Base-by-base conservation (phyloP, 1,284 basidiomycete genomes). In the Cryptococcus maquisensis region DNA sequence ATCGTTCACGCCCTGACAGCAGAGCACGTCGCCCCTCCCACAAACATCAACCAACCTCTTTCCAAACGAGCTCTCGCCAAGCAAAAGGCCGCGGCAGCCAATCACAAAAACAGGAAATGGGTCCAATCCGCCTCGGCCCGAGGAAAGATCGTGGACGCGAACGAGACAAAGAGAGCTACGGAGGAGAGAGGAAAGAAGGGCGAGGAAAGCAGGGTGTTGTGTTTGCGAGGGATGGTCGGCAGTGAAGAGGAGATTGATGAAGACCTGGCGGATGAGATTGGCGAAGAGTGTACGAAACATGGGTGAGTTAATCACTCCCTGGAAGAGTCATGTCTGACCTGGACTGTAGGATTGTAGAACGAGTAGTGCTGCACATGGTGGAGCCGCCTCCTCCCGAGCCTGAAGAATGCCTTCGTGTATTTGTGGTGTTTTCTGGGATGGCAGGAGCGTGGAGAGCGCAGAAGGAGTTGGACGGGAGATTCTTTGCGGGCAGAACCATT, bases 391-490 rank as follows among this genome's bases (percentile, higher is more conserved):
- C 86, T 0, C 61, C 72, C 3, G 79, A 84, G 47, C 77, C 81
- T 2, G 83, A 84, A 10, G 86, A 90, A 28, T 83, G 84, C 0
- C 84, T 93, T 8, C 83, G 89, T 42, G 85, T 94, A 45, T 94
- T 92, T 71, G 86, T 93, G 7, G 78, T 87, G 46, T 95, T 93
- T 65, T 84, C 84, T 0, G 93, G 93, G 1, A 87, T 91, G 9
- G 92, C 83, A 0, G 94, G 90, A 8, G 94, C 93, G 2, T 97
- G 91, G 90, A 90, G 91, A 73, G 92, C 90, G 0, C 88, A 92
- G 1, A 83, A 87, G 46, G 90, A 92, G 69, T 81, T 97, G 55
- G 90, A 96, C 67, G 92, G 90, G 13, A 80, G 92, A 45, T 94
- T 84, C 69, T 96, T 97, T 68, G 91, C 87, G 10, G 94, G 94